phyloP scores from a whole-genome alignment of 441 rosid species.

The Gossypium aridum region DNA sequence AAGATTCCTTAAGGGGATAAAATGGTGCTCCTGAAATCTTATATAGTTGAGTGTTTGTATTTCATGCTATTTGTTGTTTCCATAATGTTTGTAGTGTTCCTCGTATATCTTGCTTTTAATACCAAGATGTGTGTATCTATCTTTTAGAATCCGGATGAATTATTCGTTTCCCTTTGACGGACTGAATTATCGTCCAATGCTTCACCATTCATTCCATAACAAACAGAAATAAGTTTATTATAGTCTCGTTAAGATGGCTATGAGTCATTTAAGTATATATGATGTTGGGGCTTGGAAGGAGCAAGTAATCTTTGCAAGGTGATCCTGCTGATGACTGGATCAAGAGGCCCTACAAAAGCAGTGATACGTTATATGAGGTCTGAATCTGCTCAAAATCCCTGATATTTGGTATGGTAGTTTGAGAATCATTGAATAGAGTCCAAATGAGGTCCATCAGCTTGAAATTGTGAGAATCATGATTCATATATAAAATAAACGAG shows the following conservation, averaged over 20 bases:
- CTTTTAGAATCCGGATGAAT: too few species aligned
- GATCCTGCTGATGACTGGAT: background rate
- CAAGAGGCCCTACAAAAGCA: background rate
- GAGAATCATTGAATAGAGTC: background rate
- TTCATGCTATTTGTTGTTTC: background rate
- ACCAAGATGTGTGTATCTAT: background rate
- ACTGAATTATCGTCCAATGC: background rate
- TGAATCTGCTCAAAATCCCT: background rate
- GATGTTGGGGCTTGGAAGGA: background rate
- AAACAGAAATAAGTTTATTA: too few species aligned
- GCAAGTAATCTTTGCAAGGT: background rate
- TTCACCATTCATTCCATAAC: background rate
- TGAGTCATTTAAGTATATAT: too few species aligned
- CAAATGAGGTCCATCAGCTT: background rate
- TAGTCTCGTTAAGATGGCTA: background rate
- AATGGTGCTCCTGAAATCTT: background rate
- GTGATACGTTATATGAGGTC: background rate
- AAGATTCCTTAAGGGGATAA: background rate
- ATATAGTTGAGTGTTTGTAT: background rate
- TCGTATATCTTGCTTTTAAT: background rate
- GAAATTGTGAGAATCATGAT: background rate
- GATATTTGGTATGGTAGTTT: background rate
- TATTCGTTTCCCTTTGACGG: background rate
- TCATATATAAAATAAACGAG: background rate
- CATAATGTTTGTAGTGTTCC: background rate